Base-by-base conservation (phyloP, 106 monocot species). In the Phalaenopsis aphrodite region DNA sequence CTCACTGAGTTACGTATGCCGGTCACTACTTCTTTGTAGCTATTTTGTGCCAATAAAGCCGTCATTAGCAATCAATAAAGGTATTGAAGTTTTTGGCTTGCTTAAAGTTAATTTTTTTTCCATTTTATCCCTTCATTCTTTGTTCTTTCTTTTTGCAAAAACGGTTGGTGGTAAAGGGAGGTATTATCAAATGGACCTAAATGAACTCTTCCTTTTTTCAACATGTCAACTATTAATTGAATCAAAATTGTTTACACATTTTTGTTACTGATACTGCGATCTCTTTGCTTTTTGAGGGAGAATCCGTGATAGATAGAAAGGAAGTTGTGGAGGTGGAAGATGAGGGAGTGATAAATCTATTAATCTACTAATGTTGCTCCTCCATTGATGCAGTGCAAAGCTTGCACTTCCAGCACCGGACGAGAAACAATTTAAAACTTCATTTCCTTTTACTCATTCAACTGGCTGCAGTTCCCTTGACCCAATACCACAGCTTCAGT, bases 321-420 rank as follows among this genome's bases (percentile, higher is more conserved):
- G 61, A 24, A 39, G 69, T 69, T 39, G 8, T 69, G 69, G 38
- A 69, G 69, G 69, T 69, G 36, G 39, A 39, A 69, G 69, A 21
- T 14, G 9, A 39, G 21, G 10, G 66, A 69, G 69, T 9, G 69
- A 38, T 6, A 42, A 74, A 74, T n/a, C 43, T n/a, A 24, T 43
- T 45, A 42, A 45, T 78, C 58, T 56, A 18, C 43, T 82, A 55
- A 48, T 65, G 30, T 57, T 66, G 49, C 12, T 47, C 56, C 61
- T n/a, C 30, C 30, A 30, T 30, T 30, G 30, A 30, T 30, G 30
- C 30, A 30, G 30, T 0, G 30, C 73, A 75, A 81, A 41, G 75
- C 42, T 75, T 57, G 56, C 81, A n/a, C 81, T 81, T 75, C 81
- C 81, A 75, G 75, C 74, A 41, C 81, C 81, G 5, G 75, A 75